Evolutionary conservation across 768 basidiomycete species (phyloP), one percentile per base, ranked within the genome.

Genomic region (Leccinellum albellum): DNA sequence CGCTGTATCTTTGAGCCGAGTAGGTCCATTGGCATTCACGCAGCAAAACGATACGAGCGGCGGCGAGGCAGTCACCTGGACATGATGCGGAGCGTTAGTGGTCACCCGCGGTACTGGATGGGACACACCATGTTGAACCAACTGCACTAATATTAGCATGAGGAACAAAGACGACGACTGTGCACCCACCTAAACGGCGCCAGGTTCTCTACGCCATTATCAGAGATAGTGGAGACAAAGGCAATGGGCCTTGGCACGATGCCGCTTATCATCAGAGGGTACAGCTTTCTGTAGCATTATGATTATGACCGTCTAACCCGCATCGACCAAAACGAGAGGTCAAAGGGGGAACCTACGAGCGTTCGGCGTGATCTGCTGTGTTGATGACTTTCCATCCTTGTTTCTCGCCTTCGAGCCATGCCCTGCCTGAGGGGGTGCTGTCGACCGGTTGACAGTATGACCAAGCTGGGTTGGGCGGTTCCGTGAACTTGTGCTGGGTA

Each of bases 211-310:
- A 65, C 47, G 7, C 77, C 78, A 2, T 69, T 58, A 4, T 64
- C 59, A 3, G 66, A 65, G 50, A 77, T 53, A 26, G 74, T 72
- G 20, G 77, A 77, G 9, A 78, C 70, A 54, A 79, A 77, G 2
- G 75, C 78, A 31, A 80, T 75, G 8, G 79, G 80, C n/a, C 79
- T 66, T 0, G 80, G 79, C 1, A 72, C 66, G 47, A 79, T 64
- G 10, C 76, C 76, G 50, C 73, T 71, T 24, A 73, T 71, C 68
- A 78, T 58, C 23, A 76, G 57, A 37, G 54, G 64, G 62, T 78
- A 74, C 15, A 75, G 51, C 33, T 56, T 32, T 13, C 70, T 75
- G 45, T 14, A 3, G 4, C 14, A 32, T 23, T 13, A 42, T 20
- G 20, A 20, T 42, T 31, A 28, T 13, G 7, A n/a, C 37, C 45